Conservation (phyloP, 768 basidiomycete genomes). For the Holtermanniella nyarrowii region DNA sequence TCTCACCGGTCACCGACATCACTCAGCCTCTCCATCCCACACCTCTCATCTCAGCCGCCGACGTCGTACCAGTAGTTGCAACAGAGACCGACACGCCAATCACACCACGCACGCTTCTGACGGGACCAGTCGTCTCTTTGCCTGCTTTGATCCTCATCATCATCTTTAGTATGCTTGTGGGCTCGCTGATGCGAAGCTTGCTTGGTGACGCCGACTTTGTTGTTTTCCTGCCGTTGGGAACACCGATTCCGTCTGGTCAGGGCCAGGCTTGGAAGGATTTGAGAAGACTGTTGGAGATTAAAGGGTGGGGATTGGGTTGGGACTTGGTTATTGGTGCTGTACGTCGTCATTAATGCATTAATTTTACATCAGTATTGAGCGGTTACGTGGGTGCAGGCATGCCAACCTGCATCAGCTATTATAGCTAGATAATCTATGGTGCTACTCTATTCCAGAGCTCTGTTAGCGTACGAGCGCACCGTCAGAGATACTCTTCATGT, state of each 20-base stretch:
- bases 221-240: constrained; percentile 46
- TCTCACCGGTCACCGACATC: constrained; percentile 3
- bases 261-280: constrained; percentile 71
- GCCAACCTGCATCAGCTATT: too few relatives aligned
- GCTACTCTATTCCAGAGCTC: too few relatives aligned
- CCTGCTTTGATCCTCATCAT: constrained; percentile 60
- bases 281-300: constrained; percentile 65
- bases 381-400: too few relatives aligned
- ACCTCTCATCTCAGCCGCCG: not conserved
- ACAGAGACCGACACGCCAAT: constrained; percentile 1
- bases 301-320: constrained; percentile 72
- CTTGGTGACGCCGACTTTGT: constrained; percentile 86
- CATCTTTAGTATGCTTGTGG: constrained; percentile 80
- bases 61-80: not conserved
- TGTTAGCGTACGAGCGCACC: too few relatives aligned
- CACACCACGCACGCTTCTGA: constrained; percentile 6
- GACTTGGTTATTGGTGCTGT: constrained; percentile 80
- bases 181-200: constrained; percentile 77
- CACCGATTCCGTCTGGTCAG: constrained; percentile 29
- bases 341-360: constrained; percentile 45
- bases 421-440: too few relatives aligned
- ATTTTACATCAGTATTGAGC: not conserved
- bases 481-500: not conserved
- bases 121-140: constrained; percentile 38
- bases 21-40: constrained; percentile 2